These are phyloP conservation scores for Wallacemonas sp. DNA, from an alignment of 208 protist species.

Conservation along the genomic window DNA sequence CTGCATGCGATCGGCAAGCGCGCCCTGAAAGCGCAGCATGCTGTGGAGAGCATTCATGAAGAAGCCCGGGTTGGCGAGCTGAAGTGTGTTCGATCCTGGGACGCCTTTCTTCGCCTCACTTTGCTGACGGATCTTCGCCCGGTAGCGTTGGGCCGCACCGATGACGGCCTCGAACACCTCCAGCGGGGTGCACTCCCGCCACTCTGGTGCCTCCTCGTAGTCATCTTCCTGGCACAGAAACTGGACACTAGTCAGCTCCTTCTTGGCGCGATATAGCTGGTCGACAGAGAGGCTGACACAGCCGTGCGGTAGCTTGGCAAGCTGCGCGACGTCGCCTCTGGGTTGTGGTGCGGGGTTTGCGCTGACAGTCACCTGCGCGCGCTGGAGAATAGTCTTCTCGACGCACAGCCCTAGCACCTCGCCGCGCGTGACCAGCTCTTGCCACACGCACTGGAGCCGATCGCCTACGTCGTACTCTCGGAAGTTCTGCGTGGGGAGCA, in stretches of 20 bases:
- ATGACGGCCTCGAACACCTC: constrained; percentile 18
- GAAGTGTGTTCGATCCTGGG: background rate
- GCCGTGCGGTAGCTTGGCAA: background rate
- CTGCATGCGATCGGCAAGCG: constrained; percentile 22
- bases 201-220: background rate
- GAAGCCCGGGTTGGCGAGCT: constrained; percentile 5
- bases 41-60: constrained; percentile 30
- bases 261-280: background rate
- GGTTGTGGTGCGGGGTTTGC: background rate
- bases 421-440: background rate
- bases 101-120: constrained; percentile 10
- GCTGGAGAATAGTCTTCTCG: background rate
- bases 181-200: constrained; percentile 2
- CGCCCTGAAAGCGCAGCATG: constrained; percentile 38
- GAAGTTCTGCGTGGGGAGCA: background rate
- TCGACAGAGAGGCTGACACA: background rate
- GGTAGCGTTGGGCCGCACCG: constrained; percentile 7
- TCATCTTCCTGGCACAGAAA: background rate
- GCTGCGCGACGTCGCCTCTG: no score
- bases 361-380: background rate
- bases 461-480: background rate
- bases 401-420: background rate
- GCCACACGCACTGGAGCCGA: background rate
- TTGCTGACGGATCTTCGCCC: constrained; percentile 4
- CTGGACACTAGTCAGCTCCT: background rate